phyloP scores from a whole-genome alignment of 1,284 basidiomycete genomes.

The Naganishia sp. region DNA sequence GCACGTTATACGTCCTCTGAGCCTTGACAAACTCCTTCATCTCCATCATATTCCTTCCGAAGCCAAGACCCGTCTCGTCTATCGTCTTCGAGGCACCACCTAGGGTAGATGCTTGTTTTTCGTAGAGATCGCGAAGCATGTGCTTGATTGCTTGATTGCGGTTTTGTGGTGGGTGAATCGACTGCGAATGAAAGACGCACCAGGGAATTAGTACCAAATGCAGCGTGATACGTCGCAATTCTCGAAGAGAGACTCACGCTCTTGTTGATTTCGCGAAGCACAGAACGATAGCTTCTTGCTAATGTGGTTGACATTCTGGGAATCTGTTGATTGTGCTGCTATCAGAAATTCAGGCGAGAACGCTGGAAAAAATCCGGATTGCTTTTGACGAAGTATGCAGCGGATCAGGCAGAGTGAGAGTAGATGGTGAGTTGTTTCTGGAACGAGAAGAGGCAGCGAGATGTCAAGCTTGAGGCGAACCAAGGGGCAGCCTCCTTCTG shows the following conservation, averaged over 20 bases:
- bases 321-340: not conserved
- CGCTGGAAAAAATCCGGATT: no score
- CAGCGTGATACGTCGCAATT: no score
- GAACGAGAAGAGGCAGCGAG: not conserved
- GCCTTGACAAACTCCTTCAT: slow-evolving; percentile 70
- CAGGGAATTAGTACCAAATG: no score
- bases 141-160: slow-evolving; percentile 58
- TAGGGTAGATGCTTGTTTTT: slow-evolving; percentile 47
- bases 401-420: no score
- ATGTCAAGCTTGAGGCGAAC: not conserved
- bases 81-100: slow-evolving; percentile 34
- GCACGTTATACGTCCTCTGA: slow-evolving; percentile 64
- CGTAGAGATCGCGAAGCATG: slow-evolving; percentile 65
- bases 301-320: slow-evolving; percentile 38
- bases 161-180: slow-evolving; percentile 55
- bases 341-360: not conserved
- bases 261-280: slow-evolving; percentile 50
- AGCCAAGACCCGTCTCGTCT: slow-evolving; percentile 41
- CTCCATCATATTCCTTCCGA: slow-evolving; percentile 63
- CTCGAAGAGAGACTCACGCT: slow-evolving; percentile 41
- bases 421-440: not conserved
- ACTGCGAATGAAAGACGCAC: slow-evolving; percentile 48
- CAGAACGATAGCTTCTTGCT: slow-evolving; percentile 43
- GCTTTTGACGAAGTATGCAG: no score
- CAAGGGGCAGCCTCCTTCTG: not conserved